phyloP scores from a whole-genome alignment of 192 early-diverging fungal genomes.

The Funneliformis mosseae region DNA sequence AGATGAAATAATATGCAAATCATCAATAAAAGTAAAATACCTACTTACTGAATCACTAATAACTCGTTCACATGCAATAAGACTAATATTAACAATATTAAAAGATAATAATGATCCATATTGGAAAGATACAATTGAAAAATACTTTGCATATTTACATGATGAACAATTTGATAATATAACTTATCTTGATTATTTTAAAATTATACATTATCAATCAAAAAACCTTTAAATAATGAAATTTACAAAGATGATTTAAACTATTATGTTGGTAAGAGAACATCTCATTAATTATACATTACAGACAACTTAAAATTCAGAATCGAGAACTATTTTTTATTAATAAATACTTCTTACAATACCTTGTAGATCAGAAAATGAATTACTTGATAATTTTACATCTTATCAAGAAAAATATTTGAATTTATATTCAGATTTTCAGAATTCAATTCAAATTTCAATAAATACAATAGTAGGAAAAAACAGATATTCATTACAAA shows the following conservation, averaged over 20 bases:
- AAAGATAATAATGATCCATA: too few relatives aligned
- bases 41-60: background rate
- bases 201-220: background rate
- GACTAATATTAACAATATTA: too few relatives aligned
- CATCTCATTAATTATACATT: too few relatives aligned
- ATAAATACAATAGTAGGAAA: too few relatives aligned
- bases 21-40: background rate
- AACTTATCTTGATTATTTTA: background rate
- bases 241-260: too few relatives aligned
- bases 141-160: background rate
- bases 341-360: too few relatives aligned
- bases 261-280: background rate
- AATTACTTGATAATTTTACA: background rate
- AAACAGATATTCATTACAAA: too few relatives aligned
- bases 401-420: background rate
- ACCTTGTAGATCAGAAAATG: background rate
- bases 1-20: constrained; percentile 14
- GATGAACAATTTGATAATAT: background rate
- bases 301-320: too few relatives aligned
- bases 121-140: background rate
- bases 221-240: too few relatives aligned
- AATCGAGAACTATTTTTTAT: too few relatives aligned
- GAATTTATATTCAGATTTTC: background rate
- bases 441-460: too few relatives aligned
- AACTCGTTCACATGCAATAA: background rate